Evolutionary conservation across 2,329 filamentous ascomycete genomes (phyloP), one percentile per base, ranked within the genome.

Genomic region (Aspergillus tamarii): DNA sequence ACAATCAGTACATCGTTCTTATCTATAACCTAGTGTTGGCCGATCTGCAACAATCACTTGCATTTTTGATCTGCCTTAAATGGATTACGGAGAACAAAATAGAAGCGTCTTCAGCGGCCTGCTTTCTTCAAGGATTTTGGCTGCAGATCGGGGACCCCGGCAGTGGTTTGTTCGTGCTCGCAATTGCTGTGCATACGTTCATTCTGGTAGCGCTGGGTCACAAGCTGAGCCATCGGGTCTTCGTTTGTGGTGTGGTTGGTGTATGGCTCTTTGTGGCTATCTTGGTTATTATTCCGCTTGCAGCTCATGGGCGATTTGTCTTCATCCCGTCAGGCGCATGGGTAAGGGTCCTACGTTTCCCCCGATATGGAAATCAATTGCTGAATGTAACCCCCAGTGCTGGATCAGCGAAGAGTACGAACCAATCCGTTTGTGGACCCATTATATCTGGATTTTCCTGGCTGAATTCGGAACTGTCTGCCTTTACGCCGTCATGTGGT

Each of bases 371-470:
- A 32, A 10, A 7, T 11, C 19, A 12, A 3, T 46, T 30, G 48
- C 62, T 69, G 59, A 68, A 45, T 16, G n/a, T 28, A 48, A 30
- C 4, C 19, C 19, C 7, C 34, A 72, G 70, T 72, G 70, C 59
- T 72, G 70, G 68, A 77, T 85, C 19, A 80, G 81, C 26, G 70
- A 76, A 30, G 70, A 78, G 4, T 80, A 78, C 69, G 81, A 84
- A 64, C 59, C 68, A 21, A 78, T 84, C 54, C 79, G 83, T 14
- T 74, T 86, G 2, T 84, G 80, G 78, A 77, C 83, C 7, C 84
- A 85, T 66, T 85, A 85, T 67, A 68, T 85, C 59, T 86, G 83
- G 83, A 84, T 85, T 67, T 85, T 85, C 73, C 72, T 84, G 39
- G 77, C 83, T 46, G 83, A 85, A 67, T 84, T 85, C 64, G 82